Evolutionary conservation across 2,329 filamentous ascomycete genomes (phyloP).

Genomic region (Sporothrix euskadiensis): DNA sequence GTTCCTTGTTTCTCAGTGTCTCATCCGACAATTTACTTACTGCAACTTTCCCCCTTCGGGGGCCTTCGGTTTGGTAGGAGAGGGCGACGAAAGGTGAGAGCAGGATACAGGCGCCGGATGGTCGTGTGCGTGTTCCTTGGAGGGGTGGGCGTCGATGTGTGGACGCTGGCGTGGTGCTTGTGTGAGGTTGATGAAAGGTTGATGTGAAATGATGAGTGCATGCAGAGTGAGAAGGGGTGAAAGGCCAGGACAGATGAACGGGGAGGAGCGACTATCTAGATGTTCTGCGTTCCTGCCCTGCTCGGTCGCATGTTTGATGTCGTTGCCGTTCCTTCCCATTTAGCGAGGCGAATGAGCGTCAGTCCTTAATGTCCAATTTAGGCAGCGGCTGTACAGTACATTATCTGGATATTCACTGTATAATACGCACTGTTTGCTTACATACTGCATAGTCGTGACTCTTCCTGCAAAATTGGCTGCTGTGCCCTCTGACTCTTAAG

Average conservation of each 20-base stretch:
- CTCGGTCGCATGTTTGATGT: slow-evolving; percentile 2
- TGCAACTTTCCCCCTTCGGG: background rate
- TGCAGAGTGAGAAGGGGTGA: background rate
- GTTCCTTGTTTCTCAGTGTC: slow-evolving; percentile 11
- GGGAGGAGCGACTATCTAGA: slow-evolving; percentile 7
- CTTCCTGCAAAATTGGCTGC: background rate
- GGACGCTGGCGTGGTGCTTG: background rate
- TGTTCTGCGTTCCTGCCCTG: slow-evolving; percentile 8
- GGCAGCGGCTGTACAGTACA: background rate
- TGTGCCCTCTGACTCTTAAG: background rate
- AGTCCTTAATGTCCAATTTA: background rate
- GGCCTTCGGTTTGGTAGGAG: background rate
- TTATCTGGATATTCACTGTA: background rate
- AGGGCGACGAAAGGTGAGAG: background rate
- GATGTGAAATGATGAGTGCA: background rate
- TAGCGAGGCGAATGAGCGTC: slow-evolving; percentile 23
- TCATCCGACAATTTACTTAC: background rate
- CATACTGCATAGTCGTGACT: slow-evolving; percentile 1
- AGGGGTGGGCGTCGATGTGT: background rate
- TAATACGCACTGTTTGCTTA: background rate
- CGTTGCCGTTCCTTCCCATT: slow-evolving; percentile 16
- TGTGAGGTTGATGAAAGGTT: background rate
- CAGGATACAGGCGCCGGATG: background rate
- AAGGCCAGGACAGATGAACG: background rate
- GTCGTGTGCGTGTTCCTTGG: slow-evolving; percentile 7